These are phyloP conservation scores for Rosa multiflora DNA, from an alignment of 306 rosid genomes.

Conservation along the genomic window DNA sequence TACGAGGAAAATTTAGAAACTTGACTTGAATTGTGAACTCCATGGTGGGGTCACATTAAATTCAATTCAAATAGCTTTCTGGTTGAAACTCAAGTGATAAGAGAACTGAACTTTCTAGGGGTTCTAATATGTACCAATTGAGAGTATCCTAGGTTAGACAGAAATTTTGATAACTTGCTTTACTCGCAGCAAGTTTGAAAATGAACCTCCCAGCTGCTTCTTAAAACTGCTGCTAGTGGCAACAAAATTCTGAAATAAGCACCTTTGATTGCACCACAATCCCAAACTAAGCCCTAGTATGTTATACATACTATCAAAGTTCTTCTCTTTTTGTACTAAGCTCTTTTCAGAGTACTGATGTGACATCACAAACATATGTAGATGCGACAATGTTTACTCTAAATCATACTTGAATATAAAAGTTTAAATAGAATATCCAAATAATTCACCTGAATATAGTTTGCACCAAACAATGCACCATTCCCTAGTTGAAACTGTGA, in stretches of 20 bases:
- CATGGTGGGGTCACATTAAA: neutral
- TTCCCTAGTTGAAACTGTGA: conserved; percentile 91
- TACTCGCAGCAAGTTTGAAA: neutral
- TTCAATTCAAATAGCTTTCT: neutral
- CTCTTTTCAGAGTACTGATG: neutral
- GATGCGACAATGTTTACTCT: neutral
- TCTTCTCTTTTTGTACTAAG: neutral
- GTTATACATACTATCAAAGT: neutral
- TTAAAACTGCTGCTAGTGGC: neutral
- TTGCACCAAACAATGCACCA: conserved; percentile 93
- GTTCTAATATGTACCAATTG: neutral
- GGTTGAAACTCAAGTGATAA: neutral
- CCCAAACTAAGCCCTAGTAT: neutral
- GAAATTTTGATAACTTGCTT: neutral
- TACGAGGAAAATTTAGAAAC: neutral
- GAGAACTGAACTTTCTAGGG: neutral
- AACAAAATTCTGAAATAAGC: neutral
- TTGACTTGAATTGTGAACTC: neutral
- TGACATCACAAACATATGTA: neutral
- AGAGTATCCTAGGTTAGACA: neutral
- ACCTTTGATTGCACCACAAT: neutral
- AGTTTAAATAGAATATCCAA: neutral
- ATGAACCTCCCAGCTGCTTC: neutral
- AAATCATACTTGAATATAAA: neutral
- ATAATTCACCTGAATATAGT: conserved; percentile 79